Percentiles rank a stretch among this genome's conserved stretches.
Conservation (phyloP, 2,329 filamentous ascomycete species). For the Tolypocladium capitatum region DNA sequence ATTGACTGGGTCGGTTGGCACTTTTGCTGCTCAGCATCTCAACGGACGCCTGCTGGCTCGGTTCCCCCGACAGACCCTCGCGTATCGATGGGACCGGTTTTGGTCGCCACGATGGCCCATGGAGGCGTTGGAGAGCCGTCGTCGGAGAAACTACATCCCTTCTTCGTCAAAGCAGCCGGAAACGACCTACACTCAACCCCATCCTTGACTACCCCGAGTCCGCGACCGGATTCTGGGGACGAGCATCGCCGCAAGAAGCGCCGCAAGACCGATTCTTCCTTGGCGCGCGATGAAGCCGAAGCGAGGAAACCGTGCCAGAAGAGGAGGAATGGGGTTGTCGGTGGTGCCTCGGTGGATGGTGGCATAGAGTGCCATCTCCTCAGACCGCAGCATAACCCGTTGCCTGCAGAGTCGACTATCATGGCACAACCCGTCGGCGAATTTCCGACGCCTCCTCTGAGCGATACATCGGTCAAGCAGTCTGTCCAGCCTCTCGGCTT, state of each 20-base stretch:
- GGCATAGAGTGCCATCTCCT: slow-evolving; percentile 6
- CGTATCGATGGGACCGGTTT: slow-evolving; percentile 27
- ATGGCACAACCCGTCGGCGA: not conserved
- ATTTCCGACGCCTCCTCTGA: slow-evolving; percentile 6
- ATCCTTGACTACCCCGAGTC: slow-evolving; percentile 1
- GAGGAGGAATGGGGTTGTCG: slow-evolving; percentile 6
- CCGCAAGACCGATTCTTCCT: slow-evolving; percentile 21
- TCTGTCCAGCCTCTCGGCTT: not conserved
- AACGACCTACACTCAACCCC: slow-evolving; percentile 2
- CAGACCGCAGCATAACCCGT: not conserved
- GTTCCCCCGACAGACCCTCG: slow-evolving; percentile 2
- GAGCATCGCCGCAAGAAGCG: slow-evolving; percentile 27
- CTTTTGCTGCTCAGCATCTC: not conserved
- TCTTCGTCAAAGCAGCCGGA: slow-evolving; percentile 27
- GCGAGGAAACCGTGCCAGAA: slow-evolving; percentile 15
- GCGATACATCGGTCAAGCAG: slow-evolving; percentile 4
- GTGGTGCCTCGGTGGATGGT: slow-evolving; percentile 3
- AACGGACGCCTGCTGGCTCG: not conserved
- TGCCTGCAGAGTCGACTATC: not conserved
- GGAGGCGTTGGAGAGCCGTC: slow-evolving; percentile 20
- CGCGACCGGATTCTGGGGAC: slow-evolving; percentile 12
- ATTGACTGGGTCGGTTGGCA: not conserved
- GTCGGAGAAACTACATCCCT: slow-evolving; percentile 39
- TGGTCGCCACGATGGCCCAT: slow-evolving; percentile 31
- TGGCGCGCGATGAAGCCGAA: slow-evolving; percentile 8